Conservation (phyloP, 2,329 filamentous ascomycete species). For the Neodidymelliopsis sp. region DNA sequence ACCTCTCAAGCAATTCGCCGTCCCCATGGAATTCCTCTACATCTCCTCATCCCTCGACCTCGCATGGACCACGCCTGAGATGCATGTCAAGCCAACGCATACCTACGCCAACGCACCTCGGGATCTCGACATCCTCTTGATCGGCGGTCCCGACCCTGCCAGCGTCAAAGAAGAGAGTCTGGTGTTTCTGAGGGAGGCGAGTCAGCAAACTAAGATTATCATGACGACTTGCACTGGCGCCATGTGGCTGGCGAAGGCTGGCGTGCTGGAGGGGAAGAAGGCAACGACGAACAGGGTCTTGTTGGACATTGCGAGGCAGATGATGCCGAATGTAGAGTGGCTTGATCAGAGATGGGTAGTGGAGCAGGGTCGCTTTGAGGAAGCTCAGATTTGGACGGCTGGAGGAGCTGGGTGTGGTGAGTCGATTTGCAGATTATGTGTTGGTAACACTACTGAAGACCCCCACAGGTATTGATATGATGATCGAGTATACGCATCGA, state of each 20-base stretch:
- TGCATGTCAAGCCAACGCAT: constrained; percentile 47
- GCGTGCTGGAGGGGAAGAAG: constrained; percentile 49
- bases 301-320: constrained; percentile 33
- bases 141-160: constrained; percentile 47
- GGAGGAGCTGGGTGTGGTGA: constrained; percentile 50
- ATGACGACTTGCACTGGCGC: constrained; percentile 51
- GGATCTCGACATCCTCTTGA: constrained; percentile 52
- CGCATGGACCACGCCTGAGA: constrained; percentile 40
- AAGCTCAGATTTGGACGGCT: constrained; percentile 51
- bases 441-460: constrained; percentile 7
- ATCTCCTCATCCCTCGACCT: constrained; percentile 47
- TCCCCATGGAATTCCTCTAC: constrained; percentile 50
- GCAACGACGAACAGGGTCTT: constrained; percentile 50
- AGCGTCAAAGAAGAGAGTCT: constrained; percentile 45
- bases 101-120: constrained; percentile 53
- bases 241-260: constrained; percentile 51
- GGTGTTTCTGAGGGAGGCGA: constrained; percentile 49
- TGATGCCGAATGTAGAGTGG: constrained; percentile 49
- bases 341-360: constrained; percentile 51
- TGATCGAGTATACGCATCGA: constrained; percentile 29
- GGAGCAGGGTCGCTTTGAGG: constrained; percentile 35
- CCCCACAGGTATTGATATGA: constrained; percentile 33
- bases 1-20: constrained; percentile 27
- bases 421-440: constrained; percentile 6
- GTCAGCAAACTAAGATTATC: constrained; percentile 44